Conservation (phyloP, 2,329 filamentous ascomycete species). For the Tympanopsis confertula region DNA sequence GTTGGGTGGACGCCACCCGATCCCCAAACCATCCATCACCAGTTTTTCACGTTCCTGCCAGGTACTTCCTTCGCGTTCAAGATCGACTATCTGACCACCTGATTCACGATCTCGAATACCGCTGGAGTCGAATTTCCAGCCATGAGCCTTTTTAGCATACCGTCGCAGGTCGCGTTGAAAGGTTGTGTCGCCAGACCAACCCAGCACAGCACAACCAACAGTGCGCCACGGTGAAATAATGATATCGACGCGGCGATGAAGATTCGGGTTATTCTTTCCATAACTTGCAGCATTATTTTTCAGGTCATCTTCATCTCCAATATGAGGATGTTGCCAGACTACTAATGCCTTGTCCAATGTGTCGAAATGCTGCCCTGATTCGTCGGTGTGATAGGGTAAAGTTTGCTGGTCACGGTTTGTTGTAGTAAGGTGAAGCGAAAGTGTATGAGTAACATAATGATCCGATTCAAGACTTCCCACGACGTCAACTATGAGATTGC, state of each 20-base stretch:
- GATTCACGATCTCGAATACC: background rate
- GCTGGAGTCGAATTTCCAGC: background rate
- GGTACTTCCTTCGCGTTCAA: background rate
- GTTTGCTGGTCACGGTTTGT: background rate
- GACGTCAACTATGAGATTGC: background rate
- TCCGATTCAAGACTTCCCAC: background rate
- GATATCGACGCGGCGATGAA: background rate
- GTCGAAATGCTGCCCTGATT: background rate
- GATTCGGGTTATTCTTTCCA: background rate
- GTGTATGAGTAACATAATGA: background rate
- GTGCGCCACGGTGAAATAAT: background rate
- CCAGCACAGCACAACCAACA: background rate
- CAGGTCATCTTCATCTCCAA: background rate
- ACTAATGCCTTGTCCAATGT: background rate
- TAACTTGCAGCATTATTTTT: background rate
- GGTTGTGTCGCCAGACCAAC: background rate
- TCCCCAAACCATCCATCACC: background rate
- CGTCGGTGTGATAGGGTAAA: background rate
- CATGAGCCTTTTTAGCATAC: background rate
- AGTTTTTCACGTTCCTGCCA: background rate
- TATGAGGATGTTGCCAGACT: background rate
- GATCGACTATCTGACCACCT: background rate
- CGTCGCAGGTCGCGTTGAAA: background rate
- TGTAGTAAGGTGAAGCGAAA: background rate
- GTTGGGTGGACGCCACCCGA: background rate